Base-by-base conservation (phyloP, 192 early-diverging fungal species). In the Coemansia sp. region DNA sequence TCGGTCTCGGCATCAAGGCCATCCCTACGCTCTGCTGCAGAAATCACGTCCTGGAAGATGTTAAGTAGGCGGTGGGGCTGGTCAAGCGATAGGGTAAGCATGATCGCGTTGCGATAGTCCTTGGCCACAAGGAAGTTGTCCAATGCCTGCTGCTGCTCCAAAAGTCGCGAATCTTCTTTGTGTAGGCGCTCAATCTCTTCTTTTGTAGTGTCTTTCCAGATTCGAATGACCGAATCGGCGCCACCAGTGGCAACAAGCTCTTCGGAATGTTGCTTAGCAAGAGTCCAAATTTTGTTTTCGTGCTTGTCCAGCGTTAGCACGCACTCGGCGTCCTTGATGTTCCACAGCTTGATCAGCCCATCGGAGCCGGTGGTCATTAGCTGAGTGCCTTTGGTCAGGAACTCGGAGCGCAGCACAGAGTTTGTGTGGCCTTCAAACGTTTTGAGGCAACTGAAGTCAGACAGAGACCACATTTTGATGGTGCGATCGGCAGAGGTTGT, bases 351-450 rank as follows among this genome's bases (percentile, higher is more conserved):
- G 55, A 97, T 80, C 48, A 99, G 85, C 17, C 95, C 96, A 67
- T 99, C 97, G 0, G 93, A 92, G 8, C 93, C 95, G 29, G 84
- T 85, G 17, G 91, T 94, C 18, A 94, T 74, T 33, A 99, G 71
- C 73, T 99, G 97, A 51, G 90, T 85, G 17, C 97, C 97, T 7
- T 85, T 82, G 5, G 93, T 89, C 56, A 97, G 56, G 70, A 98
- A 99, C 30, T 85, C 83, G 5, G 92, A 84, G 66, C 89, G 87
- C 18, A 99, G 85, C 11, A 97, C 94, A 4, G 94, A 93, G 80
- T 95, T 98, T n/a, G 94, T 90, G 69, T 99, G 97, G 0, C 97
- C 96, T 67, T 99, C 96, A 73, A 99, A 91, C 0, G 96, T 97
- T 84, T 91, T 93, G 12, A 97, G 76, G 83, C 97, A 99, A 17